Evolutionary conservation across 2,329 filamentous ascomycete genomes (phyloP).

Genomic region (Arachnopeziza araneosa): DNA sequence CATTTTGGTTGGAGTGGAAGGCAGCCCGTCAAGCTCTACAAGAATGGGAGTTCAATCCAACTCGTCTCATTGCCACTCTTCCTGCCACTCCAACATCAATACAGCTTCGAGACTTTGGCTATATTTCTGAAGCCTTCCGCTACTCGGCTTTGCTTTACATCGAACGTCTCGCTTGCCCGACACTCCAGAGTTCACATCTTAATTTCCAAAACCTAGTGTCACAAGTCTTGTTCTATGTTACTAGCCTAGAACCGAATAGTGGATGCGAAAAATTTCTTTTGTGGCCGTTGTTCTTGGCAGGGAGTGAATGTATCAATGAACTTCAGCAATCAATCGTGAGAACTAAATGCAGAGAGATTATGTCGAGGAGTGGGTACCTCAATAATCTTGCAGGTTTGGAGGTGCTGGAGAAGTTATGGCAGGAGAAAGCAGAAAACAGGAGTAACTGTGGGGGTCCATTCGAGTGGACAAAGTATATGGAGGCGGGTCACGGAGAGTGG

Average conservation of each 20-base stretch:
- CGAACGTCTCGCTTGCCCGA: constrained; percentile 76
- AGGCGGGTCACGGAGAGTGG: constrained; percentile 53
- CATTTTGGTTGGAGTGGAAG: constrained; percentile 86
- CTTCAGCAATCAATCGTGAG: constrained; percentile 74
- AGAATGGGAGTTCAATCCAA: constrained; percentile 69
- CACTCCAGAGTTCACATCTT: constrained; percentile 63
- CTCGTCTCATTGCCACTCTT: constrained; percentile 45
- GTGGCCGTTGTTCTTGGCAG: constrained; percentile 88
- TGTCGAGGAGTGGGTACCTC: constrained; percentile 83
- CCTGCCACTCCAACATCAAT: constrained; percentile 45
- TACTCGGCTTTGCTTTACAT: constrained; percentile 86
- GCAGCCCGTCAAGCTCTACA: constrained; percentile 71
- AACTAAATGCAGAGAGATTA: constrained; percentile 77
- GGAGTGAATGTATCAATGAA: constrained; percentile 81
- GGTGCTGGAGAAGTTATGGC: constrained; percentile 81
- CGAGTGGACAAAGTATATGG: constrained; percentile 28
- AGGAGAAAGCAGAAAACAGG: constrained; percentile 19
- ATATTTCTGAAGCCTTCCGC: constrained; percentile 85
- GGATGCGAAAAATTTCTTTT: constrained; percentile 81
- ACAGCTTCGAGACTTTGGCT: constrained; percentile 68
- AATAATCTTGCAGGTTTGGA: constrained; percentile 86
- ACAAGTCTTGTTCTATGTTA: constrained; percentile 78
- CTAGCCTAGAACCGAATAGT: constrained; percentile 65
- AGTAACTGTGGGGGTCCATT: constrained; percentile 20
- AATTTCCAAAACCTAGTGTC: constrained; percentile 80